Conservation (phyloP, 1,139 yeast genomes). For the Geotrichum reessii region DNA sequence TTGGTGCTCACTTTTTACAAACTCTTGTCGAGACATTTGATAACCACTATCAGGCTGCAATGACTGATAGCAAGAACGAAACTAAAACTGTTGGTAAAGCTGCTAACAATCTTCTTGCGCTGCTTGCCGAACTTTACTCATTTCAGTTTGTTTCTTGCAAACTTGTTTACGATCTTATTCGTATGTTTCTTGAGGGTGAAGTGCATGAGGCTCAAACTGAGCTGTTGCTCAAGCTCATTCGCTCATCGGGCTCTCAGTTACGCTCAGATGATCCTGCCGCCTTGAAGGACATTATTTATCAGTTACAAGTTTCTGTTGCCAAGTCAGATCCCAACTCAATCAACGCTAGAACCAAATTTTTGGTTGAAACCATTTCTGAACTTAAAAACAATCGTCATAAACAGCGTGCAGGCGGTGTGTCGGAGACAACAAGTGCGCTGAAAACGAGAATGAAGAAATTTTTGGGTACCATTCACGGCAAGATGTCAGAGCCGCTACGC, state of each 20-base stretch:
- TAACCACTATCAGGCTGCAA: slow-evolving; percentile 27
- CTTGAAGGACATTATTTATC: slow-evolving; percentile 67
- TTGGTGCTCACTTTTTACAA: slow-evolving; percentile 85
- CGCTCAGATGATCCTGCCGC: slow-evolving; percentile 87
- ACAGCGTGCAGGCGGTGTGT: slow-evolving; percentile 35
- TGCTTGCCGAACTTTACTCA: slow-evolving; percentile 70
- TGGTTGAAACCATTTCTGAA: slow-evolving; percentile 78
- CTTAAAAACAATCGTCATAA: slow-evolving; percentile 80
- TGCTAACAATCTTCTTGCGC: slow-evolving; percentile 62
- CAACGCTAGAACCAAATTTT: slow-evolving; percentile 68
- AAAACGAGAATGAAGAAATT: slow-evolving; percentile 64
- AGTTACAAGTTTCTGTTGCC: slow-evolving; percentile 47
- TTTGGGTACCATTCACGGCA: slow-evolving; percentile 44
- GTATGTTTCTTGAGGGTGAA: slow-evolving; percentile 45
- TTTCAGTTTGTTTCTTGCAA: slow-evolving; percentile 70
- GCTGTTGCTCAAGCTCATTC: slow-evolving; percentile 60
- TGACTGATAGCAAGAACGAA: slow-evolving; percentile 5
- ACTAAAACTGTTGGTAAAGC: slow-evolving; percentile 44
- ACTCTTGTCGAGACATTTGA: slow-evolving; percentile 64
- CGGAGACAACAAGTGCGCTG: slow-evolving; percentile 43
- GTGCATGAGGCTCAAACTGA: slow-evolving; percentile 74
- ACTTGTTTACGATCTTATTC: slow-evolving; percentile 71
- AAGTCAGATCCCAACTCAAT: slow-evolving; percentile 38
- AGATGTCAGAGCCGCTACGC: slow-evolving; percentile 67
- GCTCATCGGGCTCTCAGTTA: slow-evolving; percentile 76